Evolutionary conservation across 306 rosid species (phyloP).

Genomic region (Carpinus fangiana): DNA sequence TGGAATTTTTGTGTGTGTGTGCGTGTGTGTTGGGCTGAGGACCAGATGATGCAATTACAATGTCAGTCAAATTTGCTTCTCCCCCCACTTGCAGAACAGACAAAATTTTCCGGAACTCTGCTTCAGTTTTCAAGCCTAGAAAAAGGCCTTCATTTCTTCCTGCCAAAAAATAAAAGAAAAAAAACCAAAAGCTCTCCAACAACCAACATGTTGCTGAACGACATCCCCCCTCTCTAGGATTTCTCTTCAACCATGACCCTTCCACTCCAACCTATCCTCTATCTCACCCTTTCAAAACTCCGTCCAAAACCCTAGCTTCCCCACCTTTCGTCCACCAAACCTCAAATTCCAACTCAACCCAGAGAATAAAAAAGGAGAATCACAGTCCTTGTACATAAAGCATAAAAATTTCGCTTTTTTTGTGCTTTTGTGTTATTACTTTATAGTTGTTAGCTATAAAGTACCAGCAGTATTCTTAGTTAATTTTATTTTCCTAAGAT

Average conservation of each 20-base stretch:
- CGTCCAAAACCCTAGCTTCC: background rate
- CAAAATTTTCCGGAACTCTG: background rate
- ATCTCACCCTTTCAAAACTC: slow-evolving; percentile 1
- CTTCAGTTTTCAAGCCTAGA: no score
- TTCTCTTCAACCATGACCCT: background rate
- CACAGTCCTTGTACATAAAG: background rate
- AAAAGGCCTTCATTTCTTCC: background rate
- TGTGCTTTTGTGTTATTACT: background rate
- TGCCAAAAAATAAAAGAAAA: background rate
- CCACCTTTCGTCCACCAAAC: background rate
- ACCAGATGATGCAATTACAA: no score
- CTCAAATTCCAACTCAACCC: no score
- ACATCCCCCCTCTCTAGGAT: background rate
- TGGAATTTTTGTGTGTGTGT: no score
- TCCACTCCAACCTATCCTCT: background rate
- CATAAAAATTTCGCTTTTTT: background rate
- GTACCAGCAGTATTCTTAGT: background rate
- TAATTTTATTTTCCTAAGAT: background rate
- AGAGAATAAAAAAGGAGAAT: background rate
- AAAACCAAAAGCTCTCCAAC: background rate
- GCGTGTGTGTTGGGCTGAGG: no score
- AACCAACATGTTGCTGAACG: background rate
- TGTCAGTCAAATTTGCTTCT: background rate
- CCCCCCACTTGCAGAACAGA: background rate
- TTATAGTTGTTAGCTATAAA: background rate